Base-by-base conservation (phyloP, 1,139 yeast species). In the Taphrina confusa region DNA sequence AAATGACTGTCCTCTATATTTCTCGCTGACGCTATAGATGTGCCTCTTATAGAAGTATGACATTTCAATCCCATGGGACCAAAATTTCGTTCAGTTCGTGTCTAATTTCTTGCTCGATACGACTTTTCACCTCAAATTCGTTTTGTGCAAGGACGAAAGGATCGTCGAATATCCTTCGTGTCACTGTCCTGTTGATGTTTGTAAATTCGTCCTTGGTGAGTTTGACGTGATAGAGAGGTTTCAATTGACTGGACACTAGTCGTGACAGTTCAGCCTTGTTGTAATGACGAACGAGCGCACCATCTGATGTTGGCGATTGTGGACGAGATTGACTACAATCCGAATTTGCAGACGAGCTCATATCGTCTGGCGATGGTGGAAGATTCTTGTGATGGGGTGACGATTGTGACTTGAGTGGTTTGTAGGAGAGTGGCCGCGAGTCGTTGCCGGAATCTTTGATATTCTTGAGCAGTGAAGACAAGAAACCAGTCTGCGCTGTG, bases 121-220 rank as follows among this genome's bases (percentile, higher is more conserved):
- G 20, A 11, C 25, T 22, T 18, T 18, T 14, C 12, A 40, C 1
- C 4, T 18, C 49, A 8, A 31, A 28, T 18, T 50, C 56, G 14
- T 30, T 31, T 3, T 33, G 22, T 23, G 31, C 36, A 27, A 34
- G 22, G 3, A 40, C 46, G 23, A 23, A 25, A 14, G 31, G 42
- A 11, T 54, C 58, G 20, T 37, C 49, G 23, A 31, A 54, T 18
- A 54, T 23, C 6, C 51, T 31, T 25, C 58, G 36, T 30, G 58
- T 54, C n/a, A 54, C 28, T 20, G 45, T 44, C 16, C 51, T n/a
- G 22, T 54, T 42, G 36, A 44, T 42, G 44, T 31, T 45, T n/a
- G 51, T 46, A 25, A 54, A 54, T 25, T 54, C 51, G n/a, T 44
- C 51, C 45, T 44, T 54, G 37, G 49, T 34, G 33, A 54, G 27